These are phyloP conservation scores for Helicocarpus griseus DNA, from an alignment of 2,329 filamentous ascomycete genomes.

Conservation along the genomic window DNA sequence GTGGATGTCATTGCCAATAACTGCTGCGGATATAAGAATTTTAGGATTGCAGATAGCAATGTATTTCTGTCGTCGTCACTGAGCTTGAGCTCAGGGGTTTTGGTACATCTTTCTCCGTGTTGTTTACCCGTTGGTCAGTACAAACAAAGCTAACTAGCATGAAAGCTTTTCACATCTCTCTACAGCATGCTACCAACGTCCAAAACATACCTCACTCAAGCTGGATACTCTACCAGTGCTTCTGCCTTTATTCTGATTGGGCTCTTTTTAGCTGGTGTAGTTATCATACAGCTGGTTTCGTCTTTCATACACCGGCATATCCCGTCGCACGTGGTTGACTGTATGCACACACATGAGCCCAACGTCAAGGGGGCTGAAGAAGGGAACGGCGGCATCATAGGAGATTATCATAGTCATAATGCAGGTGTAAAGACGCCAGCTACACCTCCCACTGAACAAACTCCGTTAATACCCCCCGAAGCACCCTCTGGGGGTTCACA, in stretches of 20 bases:
- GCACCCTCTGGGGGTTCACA: background rate
- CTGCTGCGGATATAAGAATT: constrained; percentile 64
- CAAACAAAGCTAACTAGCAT: constrained; percentile 5
- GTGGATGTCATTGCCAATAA: constrained; percentile 67
- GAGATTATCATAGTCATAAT: constrained; percentile 13
- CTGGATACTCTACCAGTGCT: constrained; percentile 54
- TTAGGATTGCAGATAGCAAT: constrained; percentile 83
- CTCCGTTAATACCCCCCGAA: constrained; percentile 9
- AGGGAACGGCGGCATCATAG: constrained; percentile 15
- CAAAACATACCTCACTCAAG: constrained; percentile 63
- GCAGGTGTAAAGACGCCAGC: background rate
- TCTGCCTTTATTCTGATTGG: constrained; percentile 47
- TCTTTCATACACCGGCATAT: constrained; percentile 37
- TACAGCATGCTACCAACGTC: constrained; percentile 90
- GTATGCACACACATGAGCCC: constrained; percentile 36
- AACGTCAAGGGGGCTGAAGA: constrained; percentile 27
- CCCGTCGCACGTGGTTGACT: constrained; percentile 42
- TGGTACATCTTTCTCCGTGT: constrained; percentile 44
- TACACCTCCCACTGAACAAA: constrained; percentile 7
- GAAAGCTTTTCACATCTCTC: constrained; percentile 77
- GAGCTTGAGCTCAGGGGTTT: constrained; percentile 89
- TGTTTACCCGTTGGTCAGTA: background rate
- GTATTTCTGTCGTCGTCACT: constrained; percentile 77
- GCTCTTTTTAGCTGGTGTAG: constrained; percentile 39
- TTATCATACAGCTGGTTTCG: constrained; percentile 38